Evolutionary conservation across 2,329 filamentous ascomycete genomes (phyloP).

Genomic region (Trichoderma sp.): DNA sequence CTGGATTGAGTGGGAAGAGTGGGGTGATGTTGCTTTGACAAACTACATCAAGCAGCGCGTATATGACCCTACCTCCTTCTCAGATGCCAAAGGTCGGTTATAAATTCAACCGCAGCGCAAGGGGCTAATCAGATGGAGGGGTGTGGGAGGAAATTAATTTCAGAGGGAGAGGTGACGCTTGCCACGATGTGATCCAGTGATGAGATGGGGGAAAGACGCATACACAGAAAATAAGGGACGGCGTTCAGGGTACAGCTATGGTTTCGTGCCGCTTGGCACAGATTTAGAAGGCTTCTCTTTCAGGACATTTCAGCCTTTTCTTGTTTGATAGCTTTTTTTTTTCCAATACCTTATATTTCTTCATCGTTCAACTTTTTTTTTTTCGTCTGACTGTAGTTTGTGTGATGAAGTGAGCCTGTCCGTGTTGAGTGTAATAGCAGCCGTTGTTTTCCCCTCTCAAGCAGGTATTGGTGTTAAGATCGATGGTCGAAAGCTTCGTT

Average conservation of each 20-base stretch:
- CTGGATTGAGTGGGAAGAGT: slow-evolving; percentile 74
- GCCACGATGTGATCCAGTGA: slow-evolving; percentile 8
- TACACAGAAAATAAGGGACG: slow-evolving; percentile 20
- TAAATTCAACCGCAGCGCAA: slow-evolving; percentile 30
- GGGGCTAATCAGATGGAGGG: neutral
- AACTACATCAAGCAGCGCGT: slow-evolving; percentile 63
- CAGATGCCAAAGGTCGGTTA: slow-evolving; percentile 42
- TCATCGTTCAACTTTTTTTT: neutral
- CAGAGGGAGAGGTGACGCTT: slow-evolving; percentile 2
- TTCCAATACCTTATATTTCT: slow-evolving; percentile 4
- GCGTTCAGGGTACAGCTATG: slow-evolving; percentile 16
- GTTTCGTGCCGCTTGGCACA: slow-evolving; percentile 3
- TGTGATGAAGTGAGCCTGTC: neutral
- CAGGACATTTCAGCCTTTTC: slow-evolving; percentile 1
- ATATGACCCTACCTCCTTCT: slow-evolving; percentile 60
- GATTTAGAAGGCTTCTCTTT: neutral
- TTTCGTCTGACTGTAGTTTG: neutral
- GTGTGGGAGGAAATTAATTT: neutral
- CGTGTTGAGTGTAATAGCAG: neutral
- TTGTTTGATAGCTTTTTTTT: slow-evolving; percentile 13
- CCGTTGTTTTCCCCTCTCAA: neutral
- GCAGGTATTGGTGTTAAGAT: neutral
- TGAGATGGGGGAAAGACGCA: neutral
- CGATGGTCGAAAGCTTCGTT: neutral
- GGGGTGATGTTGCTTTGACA: slow-evolving; percentile 66